Evolutionary conservation across 2,329 filamentous ascomycete genomes (phyloP).

Genomic region (Aureobasidium sp.): DNA sequence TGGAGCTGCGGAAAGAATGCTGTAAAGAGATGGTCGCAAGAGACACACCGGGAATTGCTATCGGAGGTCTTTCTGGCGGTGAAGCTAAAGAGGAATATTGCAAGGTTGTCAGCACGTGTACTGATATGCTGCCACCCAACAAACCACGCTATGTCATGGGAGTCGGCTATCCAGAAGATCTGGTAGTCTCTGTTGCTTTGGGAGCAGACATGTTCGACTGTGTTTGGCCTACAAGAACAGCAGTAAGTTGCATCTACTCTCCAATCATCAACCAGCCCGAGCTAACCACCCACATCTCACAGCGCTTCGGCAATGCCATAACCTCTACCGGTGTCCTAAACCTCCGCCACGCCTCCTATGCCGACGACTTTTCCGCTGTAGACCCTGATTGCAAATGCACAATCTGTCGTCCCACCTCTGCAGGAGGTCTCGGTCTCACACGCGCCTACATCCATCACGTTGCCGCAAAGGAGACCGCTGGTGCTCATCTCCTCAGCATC

Average conservation of each 20-base stretch:
- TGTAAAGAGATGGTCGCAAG: conserved; percentile 79
- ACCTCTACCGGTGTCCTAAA: conserved; percentile 78
- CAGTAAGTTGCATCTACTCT: conserved; percentile 42
- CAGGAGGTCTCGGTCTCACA: conserved; percentile 71
- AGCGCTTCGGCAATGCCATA: conserved; percentile 88
- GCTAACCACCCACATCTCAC: neutral
- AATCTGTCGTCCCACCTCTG: conserved; percentile 61
- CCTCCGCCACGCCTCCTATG: conserved; percentile 67
- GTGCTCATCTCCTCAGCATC: conserved; percentile 78
- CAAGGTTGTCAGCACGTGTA: conserved; percentile 76
- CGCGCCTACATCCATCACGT: conserved; percentile 88
- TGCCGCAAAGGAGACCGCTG: conserved; percentile 87
- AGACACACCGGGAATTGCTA: conserved; percentile 92
- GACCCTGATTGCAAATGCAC: conserved; percentile 76
- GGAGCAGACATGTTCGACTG: conserved; percentile 99
- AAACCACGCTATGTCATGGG: conserved; percentile 99
- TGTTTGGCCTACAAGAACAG: conserved; percentile 95
- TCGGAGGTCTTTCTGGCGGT: conserved; percentile 88
- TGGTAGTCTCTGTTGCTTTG: conserved; percentile 86
- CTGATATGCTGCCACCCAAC: conserved; percentile 70
- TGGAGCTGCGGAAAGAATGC: conserved; percentile 78
- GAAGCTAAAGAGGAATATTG: conserved; percentile 94
- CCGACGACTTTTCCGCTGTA: conserved; percentile 74
- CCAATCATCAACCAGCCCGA: neutral
- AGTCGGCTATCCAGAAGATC: conserved; percentile 90